These are phyloP conservation scores for Prunus padus DNA, from an alignment of 306 rosid species.

Conservation along the genomic window DNA sequence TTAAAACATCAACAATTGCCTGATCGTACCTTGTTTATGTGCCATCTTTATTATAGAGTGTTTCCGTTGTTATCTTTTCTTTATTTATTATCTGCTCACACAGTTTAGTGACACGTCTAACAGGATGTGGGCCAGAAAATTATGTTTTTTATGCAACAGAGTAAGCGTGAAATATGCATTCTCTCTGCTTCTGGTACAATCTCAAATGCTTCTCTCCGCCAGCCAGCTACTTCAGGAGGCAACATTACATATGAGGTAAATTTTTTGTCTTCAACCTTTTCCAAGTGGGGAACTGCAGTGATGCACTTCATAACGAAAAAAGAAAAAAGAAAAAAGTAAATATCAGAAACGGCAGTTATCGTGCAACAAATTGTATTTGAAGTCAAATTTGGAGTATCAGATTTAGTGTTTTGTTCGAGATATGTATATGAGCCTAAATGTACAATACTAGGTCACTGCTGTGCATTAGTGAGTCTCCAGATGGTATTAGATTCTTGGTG, in stretches of 20 bases:
- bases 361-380: neutral
- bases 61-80: slow-evolving; percentile 6
- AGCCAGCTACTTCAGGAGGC: slow-evolving; percentile 95
- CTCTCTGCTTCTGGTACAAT: slow-evolving; percentile 91
- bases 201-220: slow-evolving; percentile 85
- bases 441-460: neutral
- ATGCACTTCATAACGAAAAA: neutral
- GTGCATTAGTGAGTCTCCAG: neutral
- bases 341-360: neutral
- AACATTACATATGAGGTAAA: slow-evolving; percentile 85
- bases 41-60: neutral
- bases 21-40: neutral
- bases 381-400: neutral
- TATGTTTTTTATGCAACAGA: slow-evolving; percentile 87
- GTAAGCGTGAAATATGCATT: slow-evolving; percentile 90
- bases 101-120: slow-evolving; percentile 31
- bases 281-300: neutral
- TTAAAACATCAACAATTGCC: neutral
- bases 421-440: neutral
- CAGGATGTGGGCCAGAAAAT: slow-evolving; percentile 98
- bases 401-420: neutral
- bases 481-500: neutral
- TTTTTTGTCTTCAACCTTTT: neutral
- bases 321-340: neutral
- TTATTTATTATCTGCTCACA: slow-evolving; percentile 33